Conservation (phyloP, 2,329 filamentous ascomycete species). For the Trichoderma aggressivum region DNA sequence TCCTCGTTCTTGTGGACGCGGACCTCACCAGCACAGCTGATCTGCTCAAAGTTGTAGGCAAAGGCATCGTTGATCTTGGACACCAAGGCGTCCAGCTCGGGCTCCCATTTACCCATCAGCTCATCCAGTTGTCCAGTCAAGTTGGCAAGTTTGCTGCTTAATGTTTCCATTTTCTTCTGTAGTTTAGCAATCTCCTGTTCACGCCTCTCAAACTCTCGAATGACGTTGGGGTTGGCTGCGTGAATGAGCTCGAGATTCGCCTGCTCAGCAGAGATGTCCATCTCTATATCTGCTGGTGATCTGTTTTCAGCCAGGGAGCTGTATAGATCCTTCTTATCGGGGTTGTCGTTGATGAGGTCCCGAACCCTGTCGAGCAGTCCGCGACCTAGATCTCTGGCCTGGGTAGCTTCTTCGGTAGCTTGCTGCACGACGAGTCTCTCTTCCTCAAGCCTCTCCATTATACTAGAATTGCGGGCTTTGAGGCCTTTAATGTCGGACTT, state of each 20-base stretch:
- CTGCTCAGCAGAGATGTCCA: constrained; percentile 70
- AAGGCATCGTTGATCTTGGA: constrained; percentile 85
- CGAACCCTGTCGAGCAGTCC: constrained; percentile 36
- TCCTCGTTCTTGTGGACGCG: constrained; percentile 84
- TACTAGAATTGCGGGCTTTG: constrained; percentile 60
- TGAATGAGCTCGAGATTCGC: constrained; percentile 78
- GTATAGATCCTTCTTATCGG: constrained; percentile 41
- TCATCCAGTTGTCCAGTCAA: constrained; percentile 58
- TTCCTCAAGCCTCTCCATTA: constrained; percentile 51
- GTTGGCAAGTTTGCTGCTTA: constrained; percentile 52
- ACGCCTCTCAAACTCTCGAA: constrained; percentile 74
- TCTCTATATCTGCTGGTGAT: constrained; percentile 61
- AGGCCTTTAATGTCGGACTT: constrained; percentile 72
- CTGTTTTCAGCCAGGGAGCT: constrained; percentile 45
- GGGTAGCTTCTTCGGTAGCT: constrained; percentile 39
- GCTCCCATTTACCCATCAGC: constrained; percentile 76
- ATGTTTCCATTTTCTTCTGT: constrained; percentile 52
- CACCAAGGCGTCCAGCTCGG: constrained; percentile 73
- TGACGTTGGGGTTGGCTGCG: constrained; percentile 68
- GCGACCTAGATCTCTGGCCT: constrained; percentile 34
- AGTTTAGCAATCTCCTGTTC: constrained; percentile 66
- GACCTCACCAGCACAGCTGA: constrained; percentile 91
- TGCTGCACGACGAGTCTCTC: constrained; percentile 38
- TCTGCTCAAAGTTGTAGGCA: constrained; percentile 87
- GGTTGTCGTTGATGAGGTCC: constrained; percentile 38